Evolutionary conservation across 2,329 filamentous ascomycete genomes (phyloP).

Genomic region (Biscogniauxia mediterranea): DNA sequence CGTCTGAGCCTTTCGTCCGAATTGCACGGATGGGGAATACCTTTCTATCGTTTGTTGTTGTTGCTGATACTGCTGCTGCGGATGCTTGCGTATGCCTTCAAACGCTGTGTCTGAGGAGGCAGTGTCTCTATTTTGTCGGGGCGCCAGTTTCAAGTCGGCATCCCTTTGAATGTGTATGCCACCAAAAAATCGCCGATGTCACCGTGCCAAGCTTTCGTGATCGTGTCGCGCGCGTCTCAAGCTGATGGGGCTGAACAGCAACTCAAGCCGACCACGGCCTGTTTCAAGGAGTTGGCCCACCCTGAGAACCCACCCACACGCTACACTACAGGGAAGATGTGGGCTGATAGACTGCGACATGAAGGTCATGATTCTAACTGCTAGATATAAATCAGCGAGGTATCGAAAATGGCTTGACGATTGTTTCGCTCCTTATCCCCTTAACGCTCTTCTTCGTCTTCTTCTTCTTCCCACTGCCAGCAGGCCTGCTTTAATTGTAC

Average conservation of each 20-base stretch:
- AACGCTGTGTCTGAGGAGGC: background rate
- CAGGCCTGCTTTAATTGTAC: constrained; percentile 22
- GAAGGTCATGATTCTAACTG: constrained; percentile 9
- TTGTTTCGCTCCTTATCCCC: constrained; percentile 7
- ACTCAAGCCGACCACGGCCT: constrained; percentile 10
- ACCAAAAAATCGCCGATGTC: background rate
- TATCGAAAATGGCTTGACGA: constrained; percentile 2
- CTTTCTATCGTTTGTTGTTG: too few relatives aligned
- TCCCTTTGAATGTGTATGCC: background rate
- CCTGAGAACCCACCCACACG: constrained; percentile 14
- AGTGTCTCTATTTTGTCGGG: background rate
- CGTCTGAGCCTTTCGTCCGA: too few relatives aligned
- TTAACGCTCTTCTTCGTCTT: constrained; percentile 5
- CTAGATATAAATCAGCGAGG: constrained; percentile 7
- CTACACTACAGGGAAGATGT: constrained; percentile 15
- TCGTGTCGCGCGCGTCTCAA: constrained; percentile 17
- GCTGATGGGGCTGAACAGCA: constrained; percentile 15
- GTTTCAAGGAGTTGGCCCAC: constrained; percentile 15
- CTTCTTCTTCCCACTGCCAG: constrained; percentile 13
- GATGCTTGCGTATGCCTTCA: background rate
- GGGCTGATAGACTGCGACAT: constrained; percentile 8
- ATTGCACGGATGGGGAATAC: too few relatives aligned
- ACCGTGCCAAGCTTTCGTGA: constrained; percentile 9
- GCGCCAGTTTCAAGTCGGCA: background rate
- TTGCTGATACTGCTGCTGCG: background rate